Evolutionary conservation across 2,329 filamentous ascomycete species (phyloP).

Genomic region (Chrysosporium queenslandicum): DNA sequence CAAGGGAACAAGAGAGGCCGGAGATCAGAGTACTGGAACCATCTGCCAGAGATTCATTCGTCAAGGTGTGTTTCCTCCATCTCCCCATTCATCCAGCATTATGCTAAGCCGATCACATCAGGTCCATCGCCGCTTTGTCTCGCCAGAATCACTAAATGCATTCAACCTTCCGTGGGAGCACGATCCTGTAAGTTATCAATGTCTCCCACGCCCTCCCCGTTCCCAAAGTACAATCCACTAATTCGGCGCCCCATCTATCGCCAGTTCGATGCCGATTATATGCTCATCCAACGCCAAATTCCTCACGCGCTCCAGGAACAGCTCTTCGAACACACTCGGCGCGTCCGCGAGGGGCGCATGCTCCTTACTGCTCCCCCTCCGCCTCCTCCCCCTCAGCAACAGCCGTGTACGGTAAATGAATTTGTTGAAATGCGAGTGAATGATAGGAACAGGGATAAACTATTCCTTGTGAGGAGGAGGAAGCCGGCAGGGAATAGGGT

Average conservation of each 20-base stretch:
- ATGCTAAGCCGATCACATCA: slow-evolving; percentile 15
- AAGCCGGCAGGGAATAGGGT: slow-evolving; percentile 19
- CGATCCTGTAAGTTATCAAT: slow-evolving; percentile 32
- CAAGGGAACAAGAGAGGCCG: slow-evolving; percentile 39
- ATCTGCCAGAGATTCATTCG: slow-evolving; percentile 28
- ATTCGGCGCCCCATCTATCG: background rate
- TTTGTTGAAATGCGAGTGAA: slow-evolving; percentile 35
- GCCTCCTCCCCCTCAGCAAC: too few relatives aligned
- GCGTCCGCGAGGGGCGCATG: slow-evolving; percentile 47
- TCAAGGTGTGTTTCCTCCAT: slow-evolving; percentile 29
- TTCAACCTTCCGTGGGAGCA: slow-evolving; percentile 41
- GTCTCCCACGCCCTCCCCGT: background rate
- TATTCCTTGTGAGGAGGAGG: slow-evolving; percentile 41
- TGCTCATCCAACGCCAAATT: slow-evolving; percentile 65
- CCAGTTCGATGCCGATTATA: slow-evolving; percentile 52
- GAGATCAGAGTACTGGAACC: slow-evolving; percentile 24
- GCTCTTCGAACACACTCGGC: slow-evolving; percentile 61
- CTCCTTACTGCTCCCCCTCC: slow-evolving; percentile 28
- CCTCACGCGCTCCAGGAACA: slow-evolving; percentile 60
- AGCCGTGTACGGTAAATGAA: background rate
- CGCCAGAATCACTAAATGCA: slow-evolving; percentile 38
- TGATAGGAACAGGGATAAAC: slow-evolving; percentile 35
- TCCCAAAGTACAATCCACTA: slow-evolving; percentile 1
- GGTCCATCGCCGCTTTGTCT: slow-evolving; percentile 39
- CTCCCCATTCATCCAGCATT: background rate